A percentile compares a stretch with the other conserved stretches of the same genome.
Conservation (phyloP, 75 land plant genomes). For the Sequoiadendron giganteum region DNA sequence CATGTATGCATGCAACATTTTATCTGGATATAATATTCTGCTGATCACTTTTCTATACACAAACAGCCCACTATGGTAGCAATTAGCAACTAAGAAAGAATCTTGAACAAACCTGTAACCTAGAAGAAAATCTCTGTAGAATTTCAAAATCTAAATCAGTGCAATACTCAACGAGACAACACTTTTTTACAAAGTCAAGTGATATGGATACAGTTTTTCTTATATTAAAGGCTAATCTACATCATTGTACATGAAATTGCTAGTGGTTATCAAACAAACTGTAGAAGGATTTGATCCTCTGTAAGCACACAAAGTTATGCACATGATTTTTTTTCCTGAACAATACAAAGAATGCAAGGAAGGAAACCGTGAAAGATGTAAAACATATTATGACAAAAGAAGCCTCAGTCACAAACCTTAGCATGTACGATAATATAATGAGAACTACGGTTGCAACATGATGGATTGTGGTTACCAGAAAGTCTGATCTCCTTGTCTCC, state of each 20-base stretch:
- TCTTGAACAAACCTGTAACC: conserved; percentile 1
- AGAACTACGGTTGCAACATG: conserved; percentile 77
- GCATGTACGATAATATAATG: conserved; percentile 70
- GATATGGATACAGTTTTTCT: not conserved
- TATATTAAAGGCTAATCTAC: not conserved
- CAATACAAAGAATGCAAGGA: not conserved
- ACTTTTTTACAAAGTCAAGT: not conserved
- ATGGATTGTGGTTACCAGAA: conserved; percentile 83
- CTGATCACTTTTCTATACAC: not conserved
- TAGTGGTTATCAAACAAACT: not conserved
- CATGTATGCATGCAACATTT: not conserved
- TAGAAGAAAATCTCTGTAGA: not conserved
- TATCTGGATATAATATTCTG: not conserved
- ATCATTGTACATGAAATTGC: not conserved
- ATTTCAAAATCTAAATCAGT: not conserved
- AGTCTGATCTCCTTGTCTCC: conserved; percentile 95
- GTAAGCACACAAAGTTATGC: not conserved
- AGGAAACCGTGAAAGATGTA: not conserved
- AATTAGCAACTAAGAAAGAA: not conserved
- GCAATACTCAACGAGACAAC: not conserved
- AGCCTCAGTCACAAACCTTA: conserved; percentile 35
- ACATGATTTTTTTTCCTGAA: not conserved
- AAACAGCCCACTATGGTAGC: not conserved
- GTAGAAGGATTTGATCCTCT: not conserved
- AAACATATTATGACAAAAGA: not conserved